Evolutionary conservation across 2,329 filamentous ascomycete species (phyloP).

Genomic region (Ophiostoma ips): DNA sequence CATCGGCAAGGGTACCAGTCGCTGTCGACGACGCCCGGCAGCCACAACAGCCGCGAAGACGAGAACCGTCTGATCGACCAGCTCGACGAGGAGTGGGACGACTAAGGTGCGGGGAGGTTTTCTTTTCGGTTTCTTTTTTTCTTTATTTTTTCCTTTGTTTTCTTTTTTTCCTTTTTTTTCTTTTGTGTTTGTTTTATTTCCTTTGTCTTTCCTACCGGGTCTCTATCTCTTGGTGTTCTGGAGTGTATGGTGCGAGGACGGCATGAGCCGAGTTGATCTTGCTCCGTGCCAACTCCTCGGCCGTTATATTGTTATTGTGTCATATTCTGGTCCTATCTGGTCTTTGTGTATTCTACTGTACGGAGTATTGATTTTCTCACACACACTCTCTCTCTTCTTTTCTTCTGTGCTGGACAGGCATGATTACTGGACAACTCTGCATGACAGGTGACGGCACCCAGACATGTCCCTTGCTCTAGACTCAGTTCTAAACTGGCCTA

Average conservation of each 20-base stretch:
- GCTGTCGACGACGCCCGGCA: slow-evolving; percentile 40
- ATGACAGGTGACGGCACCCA: no score
- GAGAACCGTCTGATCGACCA: slow-evolving; percentile 94
- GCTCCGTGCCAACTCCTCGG: not conserved
- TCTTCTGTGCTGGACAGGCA: no score
- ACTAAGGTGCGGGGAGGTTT: not conserved
- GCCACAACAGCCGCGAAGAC: slow-evolving; percentile 52
- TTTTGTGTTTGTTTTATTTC: not conserved
- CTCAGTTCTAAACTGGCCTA: no score
- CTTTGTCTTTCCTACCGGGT: not conserved
- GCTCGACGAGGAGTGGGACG: slow-evolving; percentile 94
- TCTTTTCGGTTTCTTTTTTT: not conserved
- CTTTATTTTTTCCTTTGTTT: not conserved
- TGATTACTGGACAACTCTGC: no score
- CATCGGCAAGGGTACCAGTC: slow-evolving; percentile 53
- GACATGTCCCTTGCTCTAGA: no score
- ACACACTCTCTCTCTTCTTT: no score
- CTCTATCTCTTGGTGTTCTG: not conserved
- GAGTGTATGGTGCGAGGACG: no score
- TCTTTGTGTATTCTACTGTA: no score
- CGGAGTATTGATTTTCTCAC: no score
- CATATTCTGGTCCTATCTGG: no score
- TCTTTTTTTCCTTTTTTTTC: not conserved
- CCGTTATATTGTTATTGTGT: no score
- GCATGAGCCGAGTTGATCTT: no score